phyloP scores from a whole-genome alignment of 805 yeast species.

The Sungouiozyma ichnusensis region DNA sequence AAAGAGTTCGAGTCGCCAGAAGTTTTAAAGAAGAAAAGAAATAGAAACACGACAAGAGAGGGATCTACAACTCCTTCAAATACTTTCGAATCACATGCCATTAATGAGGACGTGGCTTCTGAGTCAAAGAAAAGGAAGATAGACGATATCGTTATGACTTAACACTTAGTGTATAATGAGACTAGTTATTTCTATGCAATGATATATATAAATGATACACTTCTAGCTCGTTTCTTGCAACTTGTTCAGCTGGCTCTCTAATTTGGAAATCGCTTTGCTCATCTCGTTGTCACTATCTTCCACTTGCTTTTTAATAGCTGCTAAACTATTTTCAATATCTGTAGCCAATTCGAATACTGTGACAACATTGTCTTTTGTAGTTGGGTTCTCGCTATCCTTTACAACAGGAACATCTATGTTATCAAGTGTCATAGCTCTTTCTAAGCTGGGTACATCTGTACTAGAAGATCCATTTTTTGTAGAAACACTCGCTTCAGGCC shows the following conservation, averaged over 20 bases:
- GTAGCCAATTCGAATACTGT: conserved; percentile 24
- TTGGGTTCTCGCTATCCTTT: background rate
- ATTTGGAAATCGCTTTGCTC: conserved; percentile 8
- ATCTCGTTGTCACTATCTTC: conserved; percentile 17
- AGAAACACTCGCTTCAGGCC: background rate
- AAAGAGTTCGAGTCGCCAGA: conserved; percentile 60
- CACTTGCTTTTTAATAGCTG: conserved; percentile 11
- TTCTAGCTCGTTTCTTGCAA: conserved; percentile 3
- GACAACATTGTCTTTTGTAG: conserved; percentile 6
- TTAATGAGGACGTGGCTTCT: conserved; percentile 2
- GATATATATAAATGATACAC: background rate
- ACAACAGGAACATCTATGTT: background rate
- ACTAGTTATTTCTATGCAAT: background rate
- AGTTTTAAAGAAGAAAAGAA: conserved; percentile 39
- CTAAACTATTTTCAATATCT: conserved; percentile 19
- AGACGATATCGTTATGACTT: background rate
- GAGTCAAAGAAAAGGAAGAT: background rate
- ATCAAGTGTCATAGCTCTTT: background rate
- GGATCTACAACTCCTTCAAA: conserved; percentile 10
- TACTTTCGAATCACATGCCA: conserved; percentile 5
- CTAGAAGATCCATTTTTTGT: background rate
- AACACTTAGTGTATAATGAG: background rate
- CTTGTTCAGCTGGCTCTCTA: conserved; percentile 16
- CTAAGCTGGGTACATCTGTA: background rate
- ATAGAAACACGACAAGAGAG: conserved; percentile 13